Base-by-base conservation (phyloP, 2,329 filamentous ascomycete genomes). In the Huntiella abstrusa region DNA sequence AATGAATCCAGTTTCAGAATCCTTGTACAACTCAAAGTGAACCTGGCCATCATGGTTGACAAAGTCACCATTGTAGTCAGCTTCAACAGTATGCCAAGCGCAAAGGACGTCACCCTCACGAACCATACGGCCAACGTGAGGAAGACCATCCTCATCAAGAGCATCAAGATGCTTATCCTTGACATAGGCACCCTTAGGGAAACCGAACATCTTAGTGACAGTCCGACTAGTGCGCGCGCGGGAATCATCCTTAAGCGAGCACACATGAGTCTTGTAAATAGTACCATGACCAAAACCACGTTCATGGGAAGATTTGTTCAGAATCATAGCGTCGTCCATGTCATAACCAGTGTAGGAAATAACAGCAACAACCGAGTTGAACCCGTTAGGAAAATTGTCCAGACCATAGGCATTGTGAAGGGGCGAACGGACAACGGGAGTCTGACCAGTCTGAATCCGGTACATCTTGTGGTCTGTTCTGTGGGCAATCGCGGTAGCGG, bases 261-360 rank as follows among this genome's bases (percentile, higher is more conserved):
- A 78, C 57, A 92, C 83, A 65, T 96, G 94, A 6, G 86, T 93
- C 68, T 98, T 98, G 71, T 95, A 98, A 55, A 98, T 86, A 4
- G 87, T 92, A 47, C 91, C 91, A 57, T 96, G 78, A 34, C 86
- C 88, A 57, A 98, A 96, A 11, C 91, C 91, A 54, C 91, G 78
- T 63, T 98, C 91, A 61, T 95, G 85, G 2, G 88, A 79, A 15
- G 86, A 94, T 62, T 96, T 96, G 69, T 96, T 96, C 59, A 98
- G 70, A 59, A 98, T 96, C 88, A 96, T 96, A 59, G 91, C 91
- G 65, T 98, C 91, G 70, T 98, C 91, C 91, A 98, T 98, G 70
- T 98, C 91, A 64, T 96, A 98, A 44, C 88, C 91, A 2, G 88
- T 96, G 62, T 98, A 98, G 0, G 88, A 95, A 52, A 98, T 94